These are phyloP conservation scores for Malus sylvestris DNA, from an alignment of 306 rosid species.

Conservation along the genomic window DNA sequence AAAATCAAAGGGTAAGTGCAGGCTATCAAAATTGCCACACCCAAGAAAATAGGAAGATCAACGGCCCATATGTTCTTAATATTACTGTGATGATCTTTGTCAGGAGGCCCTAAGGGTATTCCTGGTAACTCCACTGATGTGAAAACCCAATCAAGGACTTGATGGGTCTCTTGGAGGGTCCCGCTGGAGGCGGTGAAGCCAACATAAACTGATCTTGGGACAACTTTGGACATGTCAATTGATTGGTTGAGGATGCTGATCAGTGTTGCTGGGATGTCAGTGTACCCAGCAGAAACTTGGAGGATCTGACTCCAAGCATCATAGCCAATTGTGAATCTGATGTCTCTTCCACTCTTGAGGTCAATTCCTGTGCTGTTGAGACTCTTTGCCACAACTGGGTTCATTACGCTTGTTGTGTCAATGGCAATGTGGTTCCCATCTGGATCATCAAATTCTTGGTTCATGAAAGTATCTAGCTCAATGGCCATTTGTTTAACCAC, in stretches of 20 bases:
- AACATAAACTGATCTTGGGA: constrained; percentile 41
- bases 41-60: constrained; percentile 17
- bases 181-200: constrained; percentile 55
- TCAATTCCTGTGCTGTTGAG: constrained; percentile 27
- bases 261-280: constrained; percentile 9
- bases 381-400: constrained; percentile 32
- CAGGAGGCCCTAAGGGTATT: neutral
- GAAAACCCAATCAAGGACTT: constrained; percentile 41
- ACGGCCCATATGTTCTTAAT: constrained; percentile 20
- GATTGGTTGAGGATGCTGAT: constrained; percentile 31
- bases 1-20: constrained; percentile 16
- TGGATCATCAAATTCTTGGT: constrained; percentile 43
- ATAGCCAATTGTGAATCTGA: constrained; percentile 38
- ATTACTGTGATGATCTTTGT: neutral
- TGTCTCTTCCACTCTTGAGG: constrained; percentile 48
- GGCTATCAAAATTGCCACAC: neutral
- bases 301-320: constrained; percentile 34
- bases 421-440: constrained; percentile 50
- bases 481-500: constrained; percentile 35
- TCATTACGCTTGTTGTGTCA: constrained; percentile 35
- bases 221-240: constrained; percentile 17
- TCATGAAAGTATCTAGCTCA: constrained; percentile 48
- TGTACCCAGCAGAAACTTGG: constrained; percentile 32
- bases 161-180: constrained; percentile 33
- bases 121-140: constrained; percentile 39